Base-by-base conservation (phyloP, 148 eudicot species). In the Vaccinium darrowii region DNA sequence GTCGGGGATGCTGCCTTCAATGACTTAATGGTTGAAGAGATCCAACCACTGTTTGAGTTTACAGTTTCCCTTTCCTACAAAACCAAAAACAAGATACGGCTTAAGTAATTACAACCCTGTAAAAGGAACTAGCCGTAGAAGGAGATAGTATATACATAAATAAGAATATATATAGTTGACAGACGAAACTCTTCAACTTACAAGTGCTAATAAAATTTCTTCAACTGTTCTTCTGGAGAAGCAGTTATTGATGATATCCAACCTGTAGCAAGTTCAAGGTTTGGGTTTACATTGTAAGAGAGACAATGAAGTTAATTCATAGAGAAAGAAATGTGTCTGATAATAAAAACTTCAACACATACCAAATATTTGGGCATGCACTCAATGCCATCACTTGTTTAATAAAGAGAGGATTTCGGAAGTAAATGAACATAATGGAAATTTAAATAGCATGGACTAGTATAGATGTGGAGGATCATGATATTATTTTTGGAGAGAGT, bases 1-100 rank as follows among this genome's bases (percentile, higher is more conserved):
- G 89, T 94, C 25, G 99, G 99, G 73, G 99, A 96, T 84, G 95
- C 99, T 81, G 87, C 90, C 89, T 92, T 93, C 62, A 96, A 52
- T 52, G 99, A 90, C 82, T 90, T 88, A 79, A 93, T 71, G 7
- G 97, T 90, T n/a, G 90, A 91, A 84, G 92, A 84, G 79, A 93
- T 87, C 99, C 99, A 96, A 65, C 39, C 74, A 25, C 87, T 92
- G 81, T 92, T 93, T 56, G 83, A 88, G 72, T 86, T 87, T 33
- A 80, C 90, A 87, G 90, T 86, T 87, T 90, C 92, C 39, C 78
- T 90, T 88, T 94, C 97, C 99, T 96, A 88, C 87, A 84, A 83
- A 69, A 81, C 57, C 72, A 78, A 75, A 60, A 13, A 65, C 49
- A 82, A 77, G 21, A 56, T 9, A 51, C n/a, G 27, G 50, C 13